These are phyloP conservation scores for Phytophthora macrochlamydospora DNA, from an alignment of 352 stramenopile species.

Conservation along the genomic window DNA sequence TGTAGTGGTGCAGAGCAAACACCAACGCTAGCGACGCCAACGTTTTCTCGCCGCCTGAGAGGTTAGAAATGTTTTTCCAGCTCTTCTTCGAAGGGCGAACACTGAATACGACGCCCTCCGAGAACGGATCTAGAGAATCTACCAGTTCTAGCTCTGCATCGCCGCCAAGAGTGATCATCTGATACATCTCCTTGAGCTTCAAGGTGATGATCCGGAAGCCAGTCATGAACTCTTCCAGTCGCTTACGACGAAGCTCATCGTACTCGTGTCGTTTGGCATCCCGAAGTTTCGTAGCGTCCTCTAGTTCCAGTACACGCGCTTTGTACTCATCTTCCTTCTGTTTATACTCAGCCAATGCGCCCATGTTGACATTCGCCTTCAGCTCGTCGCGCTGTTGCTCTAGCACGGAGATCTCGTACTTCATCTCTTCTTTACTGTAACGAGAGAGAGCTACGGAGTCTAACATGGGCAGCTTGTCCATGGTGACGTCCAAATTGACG, in stretches of 20 bases:
- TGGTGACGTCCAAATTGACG: constrained; percentile 38
- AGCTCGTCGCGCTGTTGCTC: constrained; percentile 93
- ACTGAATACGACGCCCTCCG: constrained; percentile 98
- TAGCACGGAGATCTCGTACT: constrained; percentile 93
- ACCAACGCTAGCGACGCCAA: constrained; percentile 98
- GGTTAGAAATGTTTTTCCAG: constrained; percentile 99
- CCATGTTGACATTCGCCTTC: constrained; percentile 96
- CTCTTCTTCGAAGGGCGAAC: constrained; percentile 99
- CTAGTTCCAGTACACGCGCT: constrained; percentile 92
- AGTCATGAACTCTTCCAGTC: constrained; percentile 99
- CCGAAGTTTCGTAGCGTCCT: constrained; percentile 92
- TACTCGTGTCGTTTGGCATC: constrained; percentile 94
- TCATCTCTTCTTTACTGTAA: constrained; percentile 93
- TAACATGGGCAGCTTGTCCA: constrained; percentile 78
- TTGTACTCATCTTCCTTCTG: constrained; percentile 97
- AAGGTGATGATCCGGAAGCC: constrained; percentile 99
- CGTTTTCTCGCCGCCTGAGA: constrained; percentile 99
- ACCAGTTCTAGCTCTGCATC: constrained; percentile 99
- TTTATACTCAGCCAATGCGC: constrained; percentile 90
- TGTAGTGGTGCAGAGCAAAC: constrained; percentile 99
- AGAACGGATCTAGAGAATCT: constrained; percentile 99
- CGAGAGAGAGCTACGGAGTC: constrained; percentile 78
- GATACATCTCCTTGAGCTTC: constrained; percentile 99
- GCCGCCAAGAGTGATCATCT: constrained; percentile 97
- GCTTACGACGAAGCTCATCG: constrained; percentile 96